Evolutionary conservation across 495 filamentous ascomycete species (phyloP).

Genomic region (Hypoxylon lienhwacheense): DNA sequence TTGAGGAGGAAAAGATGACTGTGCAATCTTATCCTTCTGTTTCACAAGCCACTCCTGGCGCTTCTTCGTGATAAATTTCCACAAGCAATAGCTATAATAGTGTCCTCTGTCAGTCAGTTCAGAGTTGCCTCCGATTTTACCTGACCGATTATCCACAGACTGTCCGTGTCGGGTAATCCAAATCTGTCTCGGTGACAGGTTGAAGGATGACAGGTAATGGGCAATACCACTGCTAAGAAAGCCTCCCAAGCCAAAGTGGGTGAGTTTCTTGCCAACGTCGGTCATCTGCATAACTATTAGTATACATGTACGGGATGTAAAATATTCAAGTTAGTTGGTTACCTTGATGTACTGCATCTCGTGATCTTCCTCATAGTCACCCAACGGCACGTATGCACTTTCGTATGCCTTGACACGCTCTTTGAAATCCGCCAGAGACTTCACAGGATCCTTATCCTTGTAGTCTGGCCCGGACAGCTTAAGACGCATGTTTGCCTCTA

Average conservation of each 20-base stretch:
- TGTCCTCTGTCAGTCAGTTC: slow-evolving; percentile 74
- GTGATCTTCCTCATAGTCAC: slow-evolving; percentile 85
- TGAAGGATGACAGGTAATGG: slow-evolving; percentile 94
- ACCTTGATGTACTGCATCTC: slow-evolving; percentile 88
- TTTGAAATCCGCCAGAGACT: slow-evolving; percentile 87
- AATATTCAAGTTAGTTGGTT: slow-evolving; percentile 8
- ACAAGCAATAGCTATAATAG: slow-evolving; percentile 69
- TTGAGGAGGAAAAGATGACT: slow-evolving; percentile 75
- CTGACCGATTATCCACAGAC: slow-evolving; percentile 74
- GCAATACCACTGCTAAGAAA: slow-evolving; percentile 89
- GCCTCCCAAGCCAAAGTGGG: slow-evolving; percentile 84
- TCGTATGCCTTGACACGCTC: slow-evolving; percentile 91
- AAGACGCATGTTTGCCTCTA: slow-evolving; percentile 96
- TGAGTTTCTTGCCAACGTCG: slow-evolving; percentile 91
- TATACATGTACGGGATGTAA: not conserved
- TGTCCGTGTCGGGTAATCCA: slow-evolving; percentile 97
- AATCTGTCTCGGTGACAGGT: slow-evolving; percentile 89
- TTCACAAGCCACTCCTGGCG: slow-evolving; percentile 74
- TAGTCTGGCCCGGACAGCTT: slow-evolving; percentile 98
- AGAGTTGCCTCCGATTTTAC: slow-evolving; percentile 84
- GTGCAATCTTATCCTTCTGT: slow-evolving; percentile 69
- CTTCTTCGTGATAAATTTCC: slow-evolving; percentile 75
- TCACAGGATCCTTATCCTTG: slow-evolving; percentile 82
- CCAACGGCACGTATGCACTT: slow-evolving; percentile 86
- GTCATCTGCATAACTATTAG: slow-evolving; percentile 68